Base-by-base conservation (phyloP, 257 asterid species). In the Gynochthodes officinalis region DNA sequence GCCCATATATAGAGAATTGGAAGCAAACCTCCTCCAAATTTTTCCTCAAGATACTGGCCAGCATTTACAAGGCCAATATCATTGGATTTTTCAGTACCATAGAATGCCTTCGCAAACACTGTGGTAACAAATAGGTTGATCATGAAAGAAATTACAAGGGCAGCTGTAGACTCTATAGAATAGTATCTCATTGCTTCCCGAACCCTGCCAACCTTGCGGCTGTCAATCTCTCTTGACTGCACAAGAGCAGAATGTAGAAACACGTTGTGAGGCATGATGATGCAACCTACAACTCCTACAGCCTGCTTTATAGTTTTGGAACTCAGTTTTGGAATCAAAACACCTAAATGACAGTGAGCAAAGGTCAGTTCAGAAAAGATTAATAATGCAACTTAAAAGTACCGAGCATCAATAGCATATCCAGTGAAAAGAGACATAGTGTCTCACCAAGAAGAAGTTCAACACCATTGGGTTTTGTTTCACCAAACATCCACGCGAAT, bases 401-500 rank as follows among this genome's bases (percentile, higher is more conserved):
- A 21, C 14, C 0, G 7, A 61, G 27, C 10, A 35, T 35, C 67
- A 61, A 32, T 15, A 61, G 12, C 21, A 7, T 32, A 32, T 23
- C 27, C 44, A 18, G 6, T 13, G 27, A 37, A 63, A 35, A 39
- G n/a, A 2, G 39, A 25, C 28, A 23, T 16, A 40, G 52, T 50
- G 64, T 49, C 80, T 67, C 64, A 81, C 85, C 85, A 1, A 77
- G n/a, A 43, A 81, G 76, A 40, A 81, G 82, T 50, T 70, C 78
- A 23, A 71, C 73, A 11, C 85, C 85, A n/a, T 42, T 68, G 23
- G 85, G 85, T 62, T 81, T 81, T 40, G 85, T 77, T 59, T 81
- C 82, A n/a, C 77, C 85, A 58, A 81, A 81, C 85, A 81, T 77
- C 85, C 85, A 81, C n/a, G 85, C 85, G 35, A 81, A 81, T 13